Evolutionary conservation across 2,329 filamentous ascomycete species (phyloP).

Genomic region (Paraconiothyrium brasiliense): DNA sequence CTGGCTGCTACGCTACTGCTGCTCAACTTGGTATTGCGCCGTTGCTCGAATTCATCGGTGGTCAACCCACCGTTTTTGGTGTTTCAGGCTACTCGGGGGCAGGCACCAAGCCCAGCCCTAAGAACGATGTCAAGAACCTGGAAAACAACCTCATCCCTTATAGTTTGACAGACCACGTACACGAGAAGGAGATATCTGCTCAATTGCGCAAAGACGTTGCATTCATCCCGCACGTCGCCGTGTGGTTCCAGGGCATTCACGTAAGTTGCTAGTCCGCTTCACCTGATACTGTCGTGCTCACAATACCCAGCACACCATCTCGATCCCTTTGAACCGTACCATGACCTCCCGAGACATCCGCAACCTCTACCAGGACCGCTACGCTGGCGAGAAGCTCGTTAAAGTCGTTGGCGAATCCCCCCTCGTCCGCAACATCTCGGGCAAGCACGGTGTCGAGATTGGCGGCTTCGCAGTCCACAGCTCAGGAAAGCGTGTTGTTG

Average conservation of each 20-base stretch:
- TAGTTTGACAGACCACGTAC: constrained; percentile 90
- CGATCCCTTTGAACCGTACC: constrained; percentile 82
- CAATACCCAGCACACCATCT: constrained; percentile 76
- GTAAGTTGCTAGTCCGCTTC: constrained; percentile 46
- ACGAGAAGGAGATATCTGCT: constrained; percentile 86
- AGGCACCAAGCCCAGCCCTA: constrained; percentile 90
- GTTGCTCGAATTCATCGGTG: constrained; percentile 78
- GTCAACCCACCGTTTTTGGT: constrained; percentile 84
- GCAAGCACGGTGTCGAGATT: constrained; percentile 90
- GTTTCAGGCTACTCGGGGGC: constrained; percentile 95
- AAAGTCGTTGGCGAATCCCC: constrained; percentile 91
- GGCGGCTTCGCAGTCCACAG: constrained; percentile 95
- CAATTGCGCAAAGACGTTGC: constrained; percentile 79
- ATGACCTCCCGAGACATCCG: constrained; percentile 94
- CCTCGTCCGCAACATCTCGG: constrained; percentile 82
- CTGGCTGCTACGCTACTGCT: constrained; percentile 94
- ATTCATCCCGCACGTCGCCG: constrained; percentile 94
- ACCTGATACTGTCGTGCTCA: constrained; percentile 4
- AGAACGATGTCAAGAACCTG: constrained; percentile 88
- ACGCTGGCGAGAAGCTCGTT: constrained; percentile 93
- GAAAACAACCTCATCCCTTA: constrained; percentile 91
- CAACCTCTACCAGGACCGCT: constrained; percentile 94
- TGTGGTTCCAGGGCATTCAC: constrained; percentile 96
- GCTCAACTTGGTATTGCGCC: constrained; percentile 90
- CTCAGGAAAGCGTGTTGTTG: constrained; percentile 88